A percentile compares a stretch with the other conserved stretches of the same genome.
These are phyloP conservation scores for Allomyces arbusculus DNA, from an alignment of 192 early-diverging fungal genomes.

Conservation along the genomic window DNA sequence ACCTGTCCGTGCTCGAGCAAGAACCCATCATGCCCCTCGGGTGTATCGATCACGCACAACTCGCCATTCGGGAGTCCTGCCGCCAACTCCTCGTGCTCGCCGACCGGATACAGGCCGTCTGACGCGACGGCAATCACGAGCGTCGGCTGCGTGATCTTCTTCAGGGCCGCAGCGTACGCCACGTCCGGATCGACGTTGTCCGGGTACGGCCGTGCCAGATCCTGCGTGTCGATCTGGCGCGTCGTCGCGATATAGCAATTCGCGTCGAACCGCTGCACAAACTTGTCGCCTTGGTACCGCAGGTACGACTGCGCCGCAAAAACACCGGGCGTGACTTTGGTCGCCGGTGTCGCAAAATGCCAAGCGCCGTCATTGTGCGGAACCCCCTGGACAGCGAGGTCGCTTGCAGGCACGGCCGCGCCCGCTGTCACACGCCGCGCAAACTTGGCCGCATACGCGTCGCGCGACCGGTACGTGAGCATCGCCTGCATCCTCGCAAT, in stretches of 20 bases:
- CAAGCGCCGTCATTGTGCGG: conserved; percentile 2
- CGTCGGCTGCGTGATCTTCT: background rate
- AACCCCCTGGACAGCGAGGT: conserved; percentile 1
- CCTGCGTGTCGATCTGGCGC: conserved; percentile 86
- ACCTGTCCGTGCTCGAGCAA: conserved; percentile 92
- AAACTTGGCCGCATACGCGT: too few relatives aligned
- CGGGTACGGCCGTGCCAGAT: conserved; percentile 27
- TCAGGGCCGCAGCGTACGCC: conserved; percentile 4
- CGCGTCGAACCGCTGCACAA: conserved; percentile 63
- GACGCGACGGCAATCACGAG: conserved; percentile 46
- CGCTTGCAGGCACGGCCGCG: too few relatives aligned
- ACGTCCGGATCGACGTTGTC: conserved; percentile 4
- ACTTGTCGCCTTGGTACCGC: conserved; percentile 39
- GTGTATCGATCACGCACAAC: conserved; percentile 73
- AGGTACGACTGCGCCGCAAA: conserved; percentile 36
- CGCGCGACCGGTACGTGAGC: conserved; percentile 5
- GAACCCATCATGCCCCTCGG: conserved; percentile 96
- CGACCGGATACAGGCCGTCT: conserved; percentile 87
- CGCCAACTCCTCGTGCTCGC: conserved; percentile 85
- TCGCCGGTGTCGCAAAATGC: background rate
- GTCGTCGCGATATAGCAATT: conserved; percentile 96
- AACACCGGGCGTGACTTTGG: conserved; percentile 6
- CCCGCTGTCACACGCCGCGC: too few relatives aligned
- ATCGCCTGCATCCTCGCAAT: conserved; percentile 5
- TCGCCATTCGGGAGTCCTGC: conserved; percentile 65